phyloP scores from a whole-genome alignment of 2,329 filamentous ascomycete species.

The Penicillium expansum region DNA sequence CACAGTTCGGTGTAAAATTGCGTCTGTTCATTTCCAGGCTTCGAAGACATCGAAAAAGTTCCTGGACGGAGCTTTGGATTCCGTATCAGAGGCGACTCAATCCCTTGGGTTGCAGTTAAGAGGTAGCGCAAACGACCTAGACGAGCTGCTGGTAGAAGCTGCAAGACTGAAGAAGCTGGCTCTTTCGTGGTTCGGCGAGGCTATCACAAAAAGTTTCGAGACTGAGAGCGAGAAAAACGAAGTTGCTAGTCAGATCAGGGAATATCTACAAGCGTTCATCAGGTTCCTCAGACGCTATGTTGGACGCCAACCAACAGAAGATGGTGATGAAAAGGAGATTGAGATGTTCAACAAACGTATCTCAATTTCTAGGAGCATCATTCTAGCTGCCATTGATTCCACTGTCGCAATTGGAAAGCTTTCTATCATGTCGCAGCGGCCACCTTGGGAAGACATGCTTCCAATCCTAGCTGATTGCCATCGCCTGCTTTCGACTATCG shows the following conservation, averaged over 20 bases:
- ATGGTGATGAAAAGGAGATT: constrained; percentile 28
- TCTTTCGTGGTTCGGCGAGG: constrained; percentile 38
- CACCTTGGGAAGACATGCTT: constrained; percentile 39
- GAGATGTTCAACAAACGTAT: constrained; percentile 35
- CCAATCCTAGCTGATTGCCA: constrained; percentile 38
- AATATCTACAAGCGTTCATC: constrained; percentile 41
- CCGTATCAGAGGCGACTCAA: constrained; percentile 34
- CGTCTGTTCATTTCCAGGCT: constrained; percentile 37
- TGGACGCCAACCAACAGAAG: constrained; percentile 31
- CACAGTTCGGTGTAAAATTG: constrained; percentile 41
- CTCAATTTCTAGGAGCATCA: constrained; percentile 35
- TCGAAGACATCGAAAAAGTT: constrained; percentile 25
- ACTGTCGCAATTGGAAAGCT: constrained; percentile 40
- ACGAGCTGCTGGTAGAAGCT: constrained; percentile 44
- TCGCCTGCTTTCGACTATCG: constrained; percentile 34
- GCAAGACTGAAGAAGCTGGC: constrained; percentile 44
- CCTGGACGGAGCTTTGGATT: constrained; percentile 21
- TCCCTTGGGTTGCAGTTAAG: constrained; percentile 38
- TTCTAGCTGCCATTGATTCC: constrained; percentile 43
- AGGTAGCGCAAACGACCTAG: constrained; percentile 42
- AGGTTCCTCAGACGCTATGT: constrained; percentile 44
- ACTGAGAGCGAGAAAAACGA: constrained; percentile 19
- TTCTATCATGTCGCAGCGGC: constrained; percentile 36
- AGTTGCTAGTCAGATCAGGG: constrained; percentile 28
- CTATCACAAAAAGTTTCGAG: constrained; percentile 21